Evolutionary conservation across 345 rosid genomes (phyloP), one percentile per base, ranked within the genome.

Genomic region (Linum usitatissimum): DNA sequence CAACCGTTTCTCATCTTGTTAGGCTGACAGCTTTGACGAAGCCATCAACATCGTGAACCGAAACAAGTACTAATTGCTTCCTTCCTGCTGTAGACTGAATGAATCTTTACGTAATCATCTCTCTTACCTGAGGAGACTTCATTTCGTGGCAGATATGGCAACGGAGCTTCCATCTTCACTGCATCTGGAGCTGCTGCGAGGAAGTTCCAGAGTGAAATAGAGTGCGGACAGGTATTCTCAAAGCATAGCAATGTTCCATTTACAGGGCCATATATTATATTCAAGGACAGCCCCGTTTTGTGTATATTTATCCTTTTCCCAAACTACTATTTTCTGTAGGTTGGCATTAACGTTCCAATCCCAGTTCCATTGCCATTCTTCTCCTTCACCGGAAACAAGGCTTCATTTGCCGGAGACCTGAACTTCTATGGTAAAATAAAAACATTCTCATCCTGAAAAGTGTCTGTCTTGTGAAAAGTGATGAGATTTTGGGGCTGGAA

Each of bases 361-460:
- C 98, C 98, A 12, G 97, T 92, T 61, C 98, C 98, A 45, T 67
- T 92, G 73, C 98, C 98, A 12, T 92, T 92, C 68, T 92, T 92
- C 81, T 92, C 98, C 1, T 92, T 92, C 60, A 92, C 98, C 0
- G 98, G 97, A 48, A 79, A 84, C 28, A 92, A 92, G 78, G 96
- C 98, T 21, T 92, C 97, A 2, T 92, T 92, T 62, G 91, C 97
- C 0, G 99, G 99, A 9, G 97, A 90, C 68, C 86, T 90, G n/a
- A 92, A 90, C 67, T 92, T 92, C 80, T 89, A 92, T 61, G 99
- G 99, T 92, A 85, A 75, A 30, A 18, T 56, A 13, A 34, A 34
- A 34, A 7, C 48, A 19, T 57, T 15, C 53, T 48, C 30, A 51
- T 48, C 12, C 19, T 10, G 14, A 45, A 40, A 30, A 18, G 6